Evolutionary conservation across 1,139 yeast genomes (phyloP), one percentile per base, ranked within the genome.

Genomic region (Yamadazyma friedrichii): DNA sequence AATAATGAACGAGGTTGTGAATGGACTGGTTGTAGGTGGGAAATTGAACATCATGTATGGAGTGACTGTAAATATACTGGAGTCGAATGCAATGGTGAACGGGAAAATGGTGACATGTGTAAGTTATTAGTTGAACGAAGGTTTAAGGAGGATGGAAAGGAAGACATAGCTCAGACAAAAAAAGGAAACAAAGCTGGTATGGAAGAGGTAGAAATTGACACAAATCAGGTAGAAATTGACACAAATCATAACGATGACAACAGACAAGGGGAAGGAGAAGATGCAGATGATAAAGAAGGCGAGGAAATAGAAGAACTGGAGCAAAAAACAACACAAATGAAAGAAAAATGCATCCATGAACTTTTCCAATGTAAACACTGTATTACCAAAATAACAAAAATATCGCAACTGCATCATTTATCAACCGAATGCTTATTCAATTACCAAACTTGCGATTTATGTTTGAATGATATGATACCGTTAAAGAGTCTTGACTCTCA

Each of bases 21-120:
- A 1, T 78, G 82, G 80, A 52, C 50, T 2, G 85, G 84, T 2
- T 67, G 78, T 45, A 62, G 88, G 24, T 82, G 88, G 85, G 74
- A 77, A 41, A 52, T 82, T 6, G 74, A 73, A 36, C 70, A 65
- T 35, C 89, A 83, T 58, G 62, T 79, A 2, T 38, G 61, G 6
- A 56, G 58, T 2, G 77, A 70, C 20, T 83, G 89, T 56, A 71
- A 60, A 6, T 72, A 59, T 50, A 79, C 83, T 0, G 72, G 76
- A 3, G 78, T 82, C 1, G 44, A 44, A 31, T 83, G 83, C 48
- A 52, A 56, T 39, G 70, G 74, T 1, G 37, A 31, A 2, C 41
- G 70, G 39, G 42, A 35, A 10, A 40, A 42, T 13, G 49, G 40
- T 1, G 44, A 39, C 5, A 42, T 35, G 3, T 47, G 50, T 24